Evolutionary conservation across 2,329 filamentous ascomycete genomes (phyloP).

Genomic region (Trichoderma sp.): DNA sequence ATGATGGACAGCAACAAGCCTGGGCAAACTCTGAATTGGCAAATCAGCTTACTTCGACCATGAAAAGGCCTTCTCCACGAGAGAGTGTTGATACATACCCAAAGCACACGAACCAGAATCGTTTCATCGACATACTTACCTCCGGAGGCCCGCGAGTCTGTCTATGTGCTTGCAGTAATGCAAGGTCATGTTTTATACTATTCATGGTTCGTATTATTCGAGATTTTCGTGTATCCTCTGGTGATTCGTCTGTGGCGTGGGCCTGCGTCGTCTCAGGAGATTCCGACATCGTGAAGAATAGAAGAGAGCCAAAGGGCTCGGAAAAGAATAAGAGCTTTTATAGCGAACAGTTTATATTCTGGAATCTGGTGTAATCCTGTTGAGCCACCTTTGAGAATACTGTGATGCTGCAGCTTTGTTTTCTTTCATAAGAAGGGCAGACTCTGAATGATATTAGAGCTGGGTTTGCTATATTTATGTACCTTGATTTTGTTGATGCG

Average conservation of each 20-base stretch:
- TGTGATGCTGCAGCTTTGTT: neutral
- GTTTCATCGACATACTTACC: conserved; percentile 33
- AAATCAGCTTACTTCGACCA: neutral
- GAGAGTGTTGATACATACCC: conserved; percentile 33
- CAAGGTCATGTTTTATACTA: neutral
- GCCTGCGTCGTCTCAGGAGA: neutral
- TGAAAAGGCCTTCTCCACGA: neutral
- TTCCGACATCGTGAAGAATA: neutral
- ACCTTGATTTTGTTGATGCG: neutral
- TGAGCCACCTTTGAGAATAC: neutral
- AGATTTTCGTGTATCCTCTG: neutral
- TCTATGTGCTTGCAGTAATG: neutral
- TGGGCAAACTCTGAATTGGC: conserved; percentile 45
- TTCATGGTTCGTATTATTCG: neutral
- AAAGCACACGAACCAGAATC: conserved; percentile 39
- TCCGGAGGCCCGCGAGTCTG: neutral
- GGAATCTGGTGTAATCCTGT: neutral
- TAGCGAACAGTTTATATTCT: too few species aligned
- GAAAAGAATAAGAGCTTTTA: neutral
- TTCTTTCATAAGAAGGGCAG: neutral
- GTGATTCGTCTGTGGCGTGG: neutral
- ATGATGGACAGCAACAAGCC: conserved; percentile 60
- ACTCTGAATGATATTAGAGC: neutral
- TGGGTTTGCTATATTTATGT: neutral
- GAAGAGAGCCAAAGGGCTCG: neutral